Conservation (phyloP, 2,329 filamentous ascomycete species). For the Pezicula rhizophila region DNA sequence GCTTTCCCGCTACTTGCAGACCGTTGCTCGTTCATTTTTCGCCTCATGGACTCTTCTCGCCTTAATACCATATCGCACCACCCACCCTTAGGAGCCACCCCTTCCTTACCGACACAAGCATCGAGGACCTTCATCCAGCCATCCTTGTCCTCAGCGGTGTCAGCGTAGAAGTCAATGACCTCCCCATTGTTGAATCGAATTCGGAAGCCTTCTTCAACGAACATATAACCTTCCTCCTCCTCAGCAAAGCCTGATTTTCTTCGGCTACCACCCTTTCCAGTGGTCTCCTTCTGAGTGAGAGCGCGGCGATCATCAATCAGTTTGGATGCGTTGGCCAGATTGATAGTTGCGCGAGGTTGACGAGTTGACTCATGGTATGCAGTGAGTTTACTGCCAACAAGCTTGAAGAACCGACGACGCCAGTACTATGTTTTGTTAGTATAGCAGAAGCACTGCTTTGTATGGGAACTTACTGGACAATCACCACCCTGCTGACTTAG, state of each 20-base stretch:
- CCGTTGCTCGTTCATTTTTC: constrained; percentile 14
- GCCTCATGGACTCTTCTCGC: constrained; percentile 40
- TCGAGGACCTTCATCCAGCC: constrained; percentile 93
- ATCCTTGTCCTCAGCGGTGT: constrained; percentile 80
- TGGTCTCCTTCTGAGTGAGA: constrained; percentile 77
- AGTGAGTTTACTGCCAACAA: constrained; percentile 83
- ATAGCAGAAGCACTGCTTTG: not conserved
- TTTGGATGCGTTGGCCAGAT: constrained; percentile 85
- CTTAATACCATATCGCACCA: constrained; percentile 66
- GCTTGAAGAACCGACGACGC: constrained; percentile 95
- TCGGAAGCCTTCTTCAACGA: constrained; percentile 97
- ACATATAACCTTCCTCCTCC: constrained; percentile 99
- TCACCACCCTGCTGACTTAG: constrained; percentile 96
- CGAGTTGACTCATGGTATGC: constrained; percentile 94
- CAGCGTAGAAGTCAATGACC: constrained; percentile 88
- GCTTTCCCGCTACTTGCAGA: constrained; percentile 12
- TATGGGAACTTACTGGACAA: constrained; percentile 69
- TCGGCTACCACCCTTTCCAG: constrained; percentile 68
- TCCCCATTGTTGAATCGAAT: constrained; percentile 98
- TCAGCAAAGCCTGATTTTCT: constrained; percentile 94
- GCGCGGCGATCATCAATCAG: constrained; percentile 87
- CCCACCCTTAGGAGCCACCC: constrained; percentile 47
- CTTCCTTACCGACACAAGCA: constrained; percentile 46
- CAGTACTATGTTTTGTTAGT: constrained; percentile 66
- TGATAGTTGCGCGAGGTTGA: constrained; percentile 94